Percentiles rank a stretch among this genome's conserved stretches.
Evolutionary conservation across 331 rosid genomes (phyloP).

Genomic region (Acacia pycnantha): DNA sequence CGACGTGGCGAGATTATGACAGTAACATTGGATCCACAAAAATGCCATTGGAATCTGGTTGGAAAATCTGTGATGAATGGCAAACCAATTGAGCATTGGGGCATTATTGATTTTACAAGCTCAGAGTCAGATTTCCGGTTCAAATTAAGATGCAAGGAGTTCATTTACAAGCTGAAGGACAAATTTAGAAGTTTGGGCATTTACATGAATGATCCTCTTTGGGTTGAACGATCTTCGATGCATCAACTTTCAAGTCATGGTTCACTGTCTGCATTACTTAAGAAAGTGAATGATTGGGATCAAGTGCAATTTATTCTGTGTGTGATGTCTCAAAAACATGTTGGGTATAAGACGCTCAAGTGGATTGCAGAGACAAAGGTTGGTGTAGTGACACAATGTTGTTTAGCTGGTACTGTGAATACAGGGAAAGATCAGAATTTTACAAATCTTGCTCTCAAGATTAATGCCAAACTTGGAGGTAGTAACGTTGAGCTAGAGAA

Average conservation of each 20-base stretch:
- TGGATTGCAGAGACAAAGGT: slow-evolving; percentile 73
- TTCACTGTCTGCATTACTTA: slow-evolving; percentile 46
- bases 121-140: not conserved
- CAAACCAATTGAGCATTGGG: slow-evolving; percentile 58
- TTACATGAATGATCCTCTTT: slow-evolving; percentile 55
- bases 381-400: slow-evolving; percentile 76
- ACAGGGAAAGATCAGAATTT: slow-evolving; percentile 53
- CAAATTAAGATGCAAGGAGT: slow-evolving; percentile 31
- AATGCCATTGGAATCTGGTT: slow-evolving; percentile 73
- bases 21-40: slow-evolving; percentile 50
- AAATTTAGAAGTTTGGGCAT: slow-evolving; percentile 60
- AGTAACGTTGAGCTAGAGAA: slow-evolving; percentile 73
- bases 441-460: slow-evolving; percentile 69
- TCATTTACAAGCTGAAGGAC: slow-evolving; percentile 43
- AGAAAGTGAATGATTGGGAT: slow-evolving; percentile 24
- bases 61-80: slow-evolving; percentile 64
- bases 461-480: slow-evolving; percentile 91
- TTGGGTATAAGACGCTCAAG: slow-evolving; percentile 66
- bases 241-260: slow-evolving; percentile 27
- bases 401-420: slow-evolving; percentile 53
- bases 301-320: slow-evolving; percentile 63
- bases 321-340: slow-evolving; percentile 56
- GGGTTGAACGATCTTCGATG: slow-evolving; percentile 46
- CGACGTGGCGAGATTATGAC: slow-evolving; percentile 41
- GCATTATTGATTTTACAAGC: slow-evolving; percentile 58